A percentile compares a stretch with the other conserved stretches of the same genome.
phyloP scores from a whole-genome alignment of 23 red algal genomes.

The Chondrus crispus region DNA sequence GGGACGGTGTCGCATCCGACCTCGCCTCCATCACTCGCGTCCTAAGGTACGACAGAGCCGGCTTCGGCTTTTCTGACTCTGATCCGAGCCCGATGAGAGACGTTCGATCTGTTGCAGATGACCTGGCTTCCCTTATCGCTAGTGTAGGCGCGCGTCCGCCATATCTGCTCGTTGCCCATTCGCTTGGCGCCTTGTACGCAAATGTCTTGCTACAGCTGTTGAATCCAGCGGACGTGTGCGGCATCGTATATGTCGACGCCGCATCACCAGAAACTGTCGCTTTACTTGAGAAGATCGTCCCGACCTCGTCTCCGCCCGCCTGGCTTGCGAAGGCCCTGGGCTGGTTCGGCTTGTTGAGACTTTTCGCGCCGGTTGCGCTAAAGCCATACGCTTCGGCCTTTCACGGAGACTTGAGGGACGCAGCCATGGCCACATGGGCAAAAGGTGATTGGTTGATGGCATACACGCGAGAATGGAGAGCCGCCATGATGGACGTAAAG shows the following conservation, averaged over 20 bases:
- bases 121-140: not conserved
- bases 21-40: not conserved
- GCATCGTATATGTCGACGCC: constrained; percentile 53
- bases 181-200: constrained; percentile 34
- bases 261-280: constrained; percentile 4
- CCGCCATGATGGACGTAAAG: not conserved
- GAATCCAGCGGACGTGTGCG: constrained; percentile 21
- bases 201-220: not conserved
- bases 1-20: not conserved
- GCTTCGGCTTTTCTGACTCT: constrained; percentile 24
- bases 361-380: constrained; percentile 10
- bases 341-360: not conserved
- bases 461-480: constrained; percentile 38
- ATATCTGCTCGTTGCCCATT: constrained; percentile 47
- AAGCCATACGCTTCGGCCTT: constrained; percentile 10
- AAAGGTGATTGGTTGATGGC: constrained; percentile 33
- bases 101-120: not conserved
- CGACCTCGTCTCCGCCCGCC: not conserved
- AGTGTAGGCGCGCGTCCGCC: constrained; percentile 18
- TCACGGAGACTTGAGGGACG: not conserved
- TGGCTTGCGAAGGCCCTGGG: constrained; percentile 19
- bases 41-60: constrained; percentile 48
- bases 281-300: not conserved
- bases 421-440: constrained; percentile 13
- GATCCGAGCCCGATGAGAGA: not conserved